Base-by-base conservation (phyloP, 495 filamentous ascomycete genomes). In the Annulohypoxylon moriforme region DNA sequence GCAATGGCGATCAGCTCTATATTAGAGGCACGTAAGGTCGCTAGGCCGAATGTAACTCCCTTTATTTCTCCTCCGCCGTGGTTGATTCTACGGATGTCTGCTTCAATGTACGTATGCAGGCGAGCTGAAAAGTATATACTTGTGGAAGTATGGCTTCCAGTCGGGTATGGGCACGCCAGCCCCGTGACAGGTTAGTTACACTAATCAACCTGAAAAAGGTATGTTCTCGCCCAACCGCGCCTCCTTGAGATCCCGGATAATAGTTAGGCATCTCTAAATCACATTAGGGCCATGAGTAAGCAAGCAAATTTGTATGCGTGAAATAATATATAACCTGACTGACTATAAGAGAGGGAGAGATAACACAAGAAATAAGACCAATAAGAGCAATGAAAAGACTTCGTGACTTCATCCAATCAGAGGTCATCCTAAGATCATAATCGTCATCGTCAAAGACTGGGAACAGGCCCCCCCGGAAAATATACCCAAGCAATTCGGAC, bases 321-420 rank as follows among this genome's bases (percentile, higher is more conserved):
- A 25, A 49, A 49, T 49, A 49, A 49, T 49, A 49, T 25, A 49
- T 25, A 49, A 34, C 16, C 24, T 29, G 47, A 55, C 24, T 29
- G 47, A 55, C 50, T 55, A 55, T 55, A 55, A 34, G 10, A 34
- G 50, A 55, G 25, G 33, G 14, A 29, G 22, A 31, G 24, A 55
- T 29, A 55, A 33, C 29, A 34, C 50, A 36, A 57, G 29, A 42
- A 34, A 16, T 4, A 44, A 55, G 22, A 24, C 44, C 64, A 55
- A 40, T 53, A 8, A 66, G 18, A 61, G 38, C 62, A 50, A 18
- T 46, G 11, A 69, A 61, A 59, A 68, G 36, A 64, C 44, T 46
- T 62, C 72, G n/a, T 64, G 38, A 36, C 29, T 63, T 65, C 57
- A 46, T 74, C 69, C 64, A 72, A 72, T 72, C 53, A 68, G 55